These are phyloP conservation scores for Pilaira anomala DNA, from an alignment of 192 early-diverging fungal species.

Conservation along the genomic window DNA sequence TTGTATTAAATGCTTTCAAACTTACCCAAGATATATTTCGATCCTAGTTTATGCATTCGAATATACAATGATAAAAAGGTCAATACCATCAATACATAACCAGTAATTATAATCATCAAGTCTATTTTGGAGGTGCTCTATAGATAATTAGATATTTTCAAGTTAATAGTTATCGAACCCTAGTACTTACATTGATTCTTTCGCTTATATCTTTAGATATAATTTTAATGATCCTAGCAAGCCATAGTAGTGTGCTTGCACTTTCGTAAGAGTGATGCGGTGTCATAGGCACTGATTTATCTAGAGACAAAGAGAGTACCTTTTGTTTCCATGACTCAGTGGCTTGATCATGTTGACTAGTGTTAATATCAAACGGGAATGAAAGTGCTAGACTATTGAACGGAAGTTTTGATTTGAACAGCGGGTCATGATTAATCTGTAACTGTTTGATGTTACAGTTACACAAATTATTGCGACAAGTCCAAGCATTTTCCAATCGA, in stretches of 20 bases:
- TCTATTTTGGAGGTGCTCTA: conserved; percentile 67
- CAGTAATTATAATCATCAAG: conserved; percentile 70
- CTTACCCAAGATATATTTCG: conserved; percentile 60
- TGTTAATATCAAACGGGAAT: conserved; percentile 51
- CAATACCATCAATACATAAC: conserved; percentile 77
- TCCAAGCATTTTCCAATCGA: too few relatives aligned
- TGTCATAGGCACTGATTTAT: conserved; percentile 37
- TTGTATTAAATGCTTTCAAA: too few relatives aligned
- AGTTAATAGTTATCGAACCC: background rate
- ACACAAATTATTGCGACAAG: conserved; percentile 38
- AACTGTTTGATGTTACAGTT: background rate
- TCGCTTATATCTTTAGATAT: conserved; percentile 57
- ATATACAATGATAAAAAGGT: conserved; percentile 77
- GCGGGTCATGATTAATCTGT: background rate
- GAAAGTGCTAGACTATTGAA: conserved; percentile 34
- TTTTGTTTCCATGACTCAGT: conserved; percentile 52
- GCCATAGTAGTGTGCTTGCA: conserved; percentile 43
- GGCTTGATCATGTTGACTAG: conserved; percentile 35
- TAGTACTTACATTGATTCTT: conserved; percentile 52
- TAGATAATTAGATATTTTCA: too few relatives aligned
- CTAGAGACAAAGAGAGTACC: conserved; percentile 41
- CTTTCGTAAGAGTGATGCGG: conserved; percentile 40
- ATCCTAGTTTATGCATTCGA: conserved; percentile 84
- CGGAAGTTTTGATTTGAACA: conserved; percentile 13
- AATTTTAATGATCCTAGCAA: conserved; percentile 49